phyloP scores from a whole-genome alignment of 441 rosid species.

The Gossypium laxum region DNA sequence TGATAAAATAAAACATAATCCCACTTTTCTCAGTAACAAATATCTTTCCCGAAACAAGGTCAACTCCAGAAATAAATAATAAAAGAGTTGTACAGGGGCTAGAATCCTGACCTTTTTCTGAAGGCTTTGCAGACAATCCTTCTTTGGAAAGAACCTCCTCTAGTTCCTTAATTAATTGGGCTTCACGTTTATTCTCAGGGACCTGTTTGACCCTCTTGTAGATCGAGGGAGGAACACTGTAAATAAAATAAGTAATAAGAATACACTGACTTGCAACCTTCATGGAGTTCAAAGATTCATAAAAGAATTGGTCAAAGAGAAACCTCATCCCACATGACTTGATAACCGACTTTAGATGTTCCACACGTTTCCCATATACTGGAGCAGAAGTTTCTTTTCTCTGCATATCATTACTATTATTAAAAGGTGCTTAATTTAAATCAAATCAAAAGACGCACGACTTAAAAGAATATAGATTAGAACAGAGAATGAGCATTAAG shows the following conservation, averaged over 20 bases:
- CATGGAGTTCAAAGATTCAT: slow-evolving; percentile 6
- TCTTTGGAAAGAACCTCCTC: slow-evolving; percentile 75
- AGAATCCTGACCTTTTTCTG: slow-evolving; percentile 57
- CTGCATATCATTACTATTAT: slow-evolving; percentile 31
- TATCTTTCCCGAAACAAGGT: neutral
- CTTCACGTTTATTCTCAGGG: slow-evolving; percentile 67
- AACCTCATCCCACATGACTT: slow-evolving; percentile 83
- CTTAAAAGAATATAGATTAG: neutral
- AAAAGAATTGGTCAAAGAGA: slow-evolving; percentile 8
- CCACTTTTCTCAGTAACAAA: neutral
- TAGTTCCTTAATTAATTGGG: slow-evolving; percentile 59
- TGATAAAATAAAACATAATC: neutral
- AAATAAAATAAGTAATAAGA: slow-evolving; percentile 13
- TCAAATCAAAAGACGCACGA: slow-evolving; percentile 9
- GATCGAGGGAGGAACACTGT: slow-evolving; percentile 63
- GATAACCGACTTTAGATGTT: slow-evolving; percentile 67
- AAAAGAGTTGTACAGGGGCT: neutral
- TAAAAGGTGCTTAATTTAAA: slow-evolving; percentile 13
- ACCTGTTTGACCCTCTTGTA: slow-evolving; percentile 82
- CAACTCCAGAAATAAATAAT: neutral
- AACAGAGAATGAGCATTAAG: slow-evolving; percentile 5
- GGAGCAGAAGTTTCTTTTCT: slow-evolving; percentile 55
- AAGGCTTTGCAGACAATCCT: slow-evolving; percentile 71
- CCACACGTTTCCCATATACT: slow-evolving; percentile 65
- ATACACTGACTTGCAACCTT: slow-evolving; percentile 13